Percentiles rank a stretch among this genome's conserved stretches.
phyloP scores from a whole-genome alignment of 2,329 filamentous ascomycete species.

The Aureobasidium melanogenum region DNA sequence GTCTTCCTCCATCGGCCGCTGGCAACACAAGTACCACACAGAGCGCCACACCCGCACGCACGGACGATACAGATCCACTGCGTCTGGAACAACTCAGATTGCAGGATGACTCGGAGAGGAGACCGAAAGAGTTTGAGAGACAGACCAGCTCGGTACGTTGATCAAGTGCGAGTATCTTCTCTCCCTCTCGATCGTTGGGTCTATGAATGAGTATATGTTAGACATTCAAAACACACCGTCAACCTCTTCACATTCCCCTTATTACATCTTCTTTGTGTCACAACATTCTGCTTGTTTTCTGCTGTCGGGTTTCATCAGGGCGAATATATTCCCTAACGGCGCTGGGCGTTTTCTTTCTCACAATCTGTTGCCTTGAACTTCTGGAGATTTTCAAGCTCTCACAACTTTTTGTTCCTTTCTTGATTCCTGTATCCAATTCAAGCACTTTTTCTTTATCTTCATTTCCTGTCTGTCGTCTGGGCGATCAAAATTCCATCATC shows the following conservation, averaged over 20 bases:
- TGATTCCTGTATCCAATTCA: slow-evolving; percentile 6
- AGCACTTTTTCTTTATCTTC: slow-evolving; percentile 1
- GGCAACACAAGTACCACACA: slow-evolving; percentile 23
- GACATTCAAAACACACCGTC: slow-evolving; percentile 8
- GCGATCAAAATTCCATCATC: not conserved
- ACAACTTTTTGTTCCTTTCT: not conserved
- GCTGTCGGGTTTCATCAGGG: not conserved
- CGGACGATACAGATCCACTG: slow-evolving; percentile 71
- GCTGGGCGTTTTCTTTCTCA: not conserved
- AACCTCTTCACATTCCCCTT: not conserved
- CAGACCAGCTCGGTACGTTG: slow-evolving; percentile 30
- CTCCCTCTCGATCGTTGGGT: slow-evolving; percentile 2
- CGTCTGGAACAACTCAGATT: slow-evolving; percentile 83
- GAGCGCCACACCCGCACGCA: slow-evolving; percentile 32
- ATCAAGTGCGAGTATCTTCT: slow-evolving; percentile 17
- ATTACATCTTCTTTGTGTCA: slow-evolving; percentile 4
- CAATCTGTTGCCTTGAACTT: slow-evolving; percentile 8
- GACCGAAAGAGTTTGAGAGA: slow-evolving; percentile 21
- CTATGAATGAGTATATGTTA: slow-evolving; percentile 10
- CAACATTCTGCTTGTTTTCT: not conserved
- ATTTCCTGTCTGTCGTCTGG: not conserved
- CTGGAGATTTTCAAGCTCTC: slow-evolving; percentile 5
- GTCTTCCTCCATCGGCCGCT: slow-evolving; percentile 19
- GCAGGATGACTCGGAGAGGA: slow-evolving; percentile 63
- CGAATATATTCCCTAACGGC: slow-evolving; percentile 1